Percentiles rank a stretch among this genome's conserved stretches.
Evolutionary conservation across 805 yeast genomes (phyloP).

Genomic region (Brettanomyces bruxellensis): DNA sequence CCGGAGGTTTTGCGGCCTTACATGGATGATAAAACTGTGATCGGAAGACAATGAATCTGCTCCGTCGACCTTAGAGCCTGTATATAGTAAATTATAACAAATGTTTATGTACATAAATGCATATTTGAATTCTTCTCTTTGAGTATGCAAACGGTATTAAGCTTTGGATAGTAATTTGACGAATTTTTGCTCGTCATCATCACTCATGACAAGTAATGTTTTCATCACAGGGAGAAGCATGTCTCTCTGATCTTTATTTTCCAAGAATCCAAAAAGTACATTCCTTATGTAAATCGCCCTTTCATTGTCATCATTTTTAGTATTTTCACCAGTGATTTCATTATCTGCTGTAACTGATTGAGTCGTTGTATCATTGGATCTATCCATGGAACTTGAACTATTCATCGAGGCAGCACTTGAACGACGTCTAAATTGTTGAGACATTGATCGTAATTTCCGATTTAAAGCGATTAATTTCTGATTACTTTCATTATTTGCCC

Average conservation of each 20-base stretch:
- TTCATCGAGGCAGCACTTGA: slow-evolving; percentile 8
- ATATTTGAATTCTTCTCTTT: neutral
- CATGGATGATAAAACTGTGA: slow-evolving; percentile 55
- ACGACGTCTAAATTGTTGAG: slow-evolving; percentile 38
- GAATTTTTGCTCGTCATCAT: slow-evolving; percentile 68
- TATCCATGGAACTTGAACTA: slow-evolving; percentile 2
- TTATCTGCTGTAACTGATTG: neutral
- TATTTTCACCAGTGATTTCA: slow-evolving; percentile 8
- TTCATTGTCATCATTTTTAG: slow-evolving; percentile 25
- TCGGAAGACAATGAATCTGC: slow-evolving; percentile 4
- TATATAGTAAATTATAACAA: neutral
- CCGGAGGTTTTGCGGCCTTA: slow-evolving; percentile 62
- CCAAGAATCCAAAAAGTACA: slow-evolving; percentile 83
- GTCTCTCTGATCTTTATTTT: slow-evolving; percentile 84
- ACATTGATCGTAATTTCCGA: slow-evolving; percentile 59
- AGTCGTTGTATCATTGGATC: neutral
- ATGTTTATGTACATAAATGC: neutral
- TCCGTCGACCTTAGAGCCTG: too few species aligned
- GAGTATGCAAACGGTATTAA: neutral
- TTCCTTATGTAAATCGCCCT: slow-evolving; percentile 78
- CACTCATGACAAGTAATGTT: slow-evolving; percentile 58
- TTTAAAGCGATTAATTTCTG: slow-evolving; percentile 58
- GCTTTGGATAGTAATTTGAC: slow-evolving; percentile 34
- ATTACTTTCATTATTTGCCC: slow-evolving; percentile 56
- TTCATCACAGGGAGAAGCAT: slow-evolving; percentile 81